These are phyloP conservation scores for Phytophthora gonapodyides DNA, from an alignment of 352 stramenopile genomes.

Conservation along the genomic window DNA sequence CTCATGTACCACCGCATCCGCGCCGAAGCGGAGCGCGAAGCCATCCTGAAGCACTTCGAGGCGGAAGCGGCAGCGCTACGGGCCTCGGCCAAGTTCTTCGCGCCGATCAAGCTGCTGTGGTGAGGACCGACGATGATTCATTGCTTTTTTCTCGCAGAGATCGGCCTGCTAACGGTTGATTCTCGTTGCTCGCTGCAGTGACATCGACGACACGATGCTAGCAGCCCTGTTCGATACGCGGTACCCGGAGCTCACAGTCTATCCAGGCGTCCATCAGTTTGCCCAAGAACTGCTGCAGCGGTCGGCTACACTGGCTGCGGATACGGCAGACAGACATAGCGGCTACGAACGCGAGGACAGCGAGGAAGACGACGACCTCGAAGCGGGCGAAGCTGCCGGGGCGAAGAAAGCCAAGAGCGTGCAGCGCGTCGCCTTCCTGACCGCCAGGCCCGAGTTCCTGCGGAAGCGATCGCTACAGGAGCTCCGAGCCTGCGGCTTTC, in stretches of 20 bases:
- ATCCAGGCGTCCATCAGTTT: conserved; percentile 84
- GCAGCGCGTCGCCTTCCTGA: conserved; percentile 76
- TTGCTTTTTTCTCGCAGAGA: not conserved
- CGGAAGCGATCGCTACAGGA: conserved; percentile 64
- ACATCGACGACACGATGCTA: conserved; percentile 85
- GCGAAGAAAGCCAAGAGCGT: conserved; percentile 31
- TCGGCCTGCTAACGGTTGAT: not conserved
- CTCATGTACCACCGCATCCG: conserved; percentile 71
- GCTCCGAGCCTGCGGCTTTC: conserved; percentile 69
- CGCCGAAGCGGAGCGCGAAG: conserved; percentile 44
- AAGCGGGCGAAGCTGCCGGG: conserved; percentile 6
- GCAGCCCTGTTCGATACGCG: conserved; percentile 78
- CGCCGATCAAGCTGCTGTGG: conserved; percentile 74
- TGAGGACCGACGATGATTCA: conserved; percentile 18
- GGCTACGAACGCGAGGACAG: conserved; percentile 35
- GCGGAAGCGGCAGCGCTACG: conserved; percentile 44
- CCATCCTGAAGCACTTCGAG: conserved; percentile 72
- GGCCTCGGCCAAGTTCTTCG: conserved; percentile 38
- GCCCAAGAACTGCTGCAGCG: conserved; percentile 69
- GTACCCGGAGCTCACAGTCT: conserved; percentile 83
- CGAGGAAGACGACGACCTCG: conserved; percentile 35
- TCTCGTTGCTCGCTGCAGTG: conserved; percentile 35
- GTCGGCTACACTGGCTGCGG: conserved; percentile 27
- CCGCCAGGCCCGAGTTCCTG: conserved; percentile 73
- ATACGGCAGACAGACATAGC: conserved; percentile 26